Evolutionary conservation across 768 basidiomycete genomes (phyloP).

Genomic region (Lentinula detonsa): DNA sequence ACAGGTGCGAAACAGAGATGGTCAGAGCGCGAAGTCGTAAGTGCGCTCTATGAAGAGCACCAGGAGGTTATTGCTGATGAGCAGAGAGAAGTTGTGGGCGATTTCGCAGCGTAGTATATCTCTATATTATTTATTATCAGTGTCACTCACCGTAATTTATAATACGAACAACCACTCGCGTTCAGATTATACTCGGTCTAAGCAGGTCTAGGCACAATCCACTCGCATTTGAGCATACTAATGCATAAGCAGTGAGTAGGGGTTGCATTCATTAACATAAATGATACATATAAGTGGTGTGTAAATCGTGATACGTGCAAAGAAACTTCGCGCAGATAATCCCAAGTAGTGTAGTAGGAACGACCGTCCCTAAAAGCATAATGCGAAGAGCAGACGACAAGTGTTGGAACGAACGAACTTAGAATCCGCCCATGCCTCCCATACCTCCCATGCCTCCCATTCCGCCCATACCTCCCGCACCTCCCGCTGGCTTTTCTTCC

Average conservation of each 20-base stretch:
- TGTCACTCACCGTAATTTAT: background rate
- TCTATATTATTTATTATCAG: background rate
- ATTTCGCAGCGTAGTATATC: slow-evolving; percentile 19
- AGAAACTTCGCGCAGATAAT: background rate
- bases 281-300: background rate
- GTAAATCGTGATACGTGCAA: background rate
- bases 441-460: slow-evolving; percentile 8
- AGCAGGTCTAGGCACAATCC: no score
- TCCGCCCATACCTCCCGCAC: slow-evolving; percentile 58
- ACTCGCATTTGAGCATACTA: background rate
- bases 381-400: background rate
- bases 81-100: slow-evolving; percentile 38
- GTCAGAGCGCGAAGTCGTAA: slow-evolving; percentile 60
- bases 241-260: background rate
- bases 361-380: background rate
- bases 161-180: no score
- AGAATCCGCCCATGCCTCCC: slow-evolving; percentile 8
- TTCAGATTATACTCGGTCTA: no score
- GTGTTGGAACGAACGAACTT: background rate
- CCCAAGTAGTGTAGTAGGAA: background rate
- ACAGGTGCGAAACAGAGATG: slow-evolving; percentile 33
- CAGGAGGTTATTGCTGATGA: slow-evolving; percentile 46
- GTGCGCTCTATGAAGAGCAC: slow-evolving; percentile 53
- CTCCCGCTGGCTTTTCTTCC: slow-evolving; percentile 62
- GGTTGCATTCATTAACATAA: background rate